Conservation (phyloP, 352 stramenopile species). For the Globisporangium rhizosaccharum region DNA sequence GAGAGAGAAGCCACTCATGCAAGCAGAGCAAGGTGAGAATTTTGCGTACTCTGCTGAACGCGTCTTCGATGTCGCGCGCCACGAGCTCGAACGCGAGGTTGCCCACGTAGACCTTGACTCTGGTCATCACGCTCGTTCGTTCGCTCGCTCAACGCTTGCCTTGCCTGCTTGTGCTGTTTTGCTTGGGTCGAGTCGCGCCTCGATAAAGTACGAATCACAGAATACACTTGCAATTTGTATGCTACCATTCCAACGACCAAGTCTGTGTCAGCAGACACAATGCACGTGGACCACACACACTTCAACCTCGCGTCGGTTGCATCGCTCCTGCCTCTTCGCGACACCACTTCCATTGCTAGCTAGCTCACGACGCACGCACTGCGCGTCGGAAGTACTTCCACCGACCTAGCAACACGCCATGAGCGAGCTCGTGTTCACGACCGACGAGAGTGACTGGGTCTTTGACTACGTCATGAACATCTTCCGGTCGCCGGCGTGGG, state of each 20-base stretch:
- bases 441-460: conserved; percentile 76
- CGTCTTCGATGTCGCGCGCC: conserved; percentile 35
- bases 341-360: no score
- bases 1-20: background rate
- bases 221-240: background rate
- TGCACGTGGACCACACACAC: no score
- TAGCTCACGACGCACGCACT: no score
- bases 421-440: conserved; percentile 34
- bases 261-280: no score
- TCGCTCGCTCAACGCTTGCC: conserved; percentile 7
- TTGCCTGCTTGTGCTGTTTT: background rate
- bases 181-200: background rate
- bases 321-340: no score
- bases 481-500: conserved; percentile 83
- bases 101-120: conserved; percentile 59
- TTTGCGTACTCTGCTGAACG: conserved; percentile 34
- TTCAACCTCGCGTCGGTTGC: no score
- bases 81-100: conserved; percentile 55
- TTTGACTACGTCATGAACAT: conserved; percentile 89
- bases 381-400: no score
- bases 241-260: background rate
- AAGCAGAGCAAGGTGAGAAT: background rate
- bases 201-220: conserved; percentile 1
- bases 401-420: background rate
- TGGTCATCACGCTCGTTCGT: conserved; percentile 21